These are phyloP conservation scores for Metarhizium brunneum DNA, from an alignment of 2,329 filamentous ascomycete genomes.

Conservation along the genomic window DNA sequence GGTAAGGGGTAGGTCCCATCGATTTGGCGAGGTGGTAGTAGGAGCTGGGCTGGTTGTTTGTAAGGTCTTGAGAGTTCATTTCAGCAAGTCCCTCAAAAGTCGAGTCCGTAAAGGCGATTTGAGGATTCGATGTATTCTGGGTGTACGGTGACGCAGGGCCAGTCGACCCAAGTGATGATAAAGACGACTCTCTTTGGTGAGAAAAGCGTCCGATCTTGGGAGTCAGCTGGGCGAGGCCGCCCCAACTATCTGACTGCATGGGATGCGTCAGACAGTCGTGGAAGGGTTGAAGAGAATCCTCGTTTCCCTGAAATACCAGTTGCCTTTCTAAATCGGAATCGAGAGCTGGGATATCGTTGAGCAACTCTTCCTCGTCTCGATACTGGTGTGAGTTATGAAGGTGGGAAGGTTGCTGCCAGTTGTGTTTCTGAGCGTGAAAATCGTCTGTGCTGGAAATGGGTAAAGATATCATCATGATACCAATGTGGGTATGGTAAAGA, in stretches of 20 bases:
- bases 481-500: background rate
- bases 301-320: background rate
- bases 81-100: conserved; percentile 36
- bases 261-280: conserved; percentile 12
- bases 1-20: conserved; percentile 26
- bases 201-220: conserved; percentile 29
- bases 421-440: background rate
- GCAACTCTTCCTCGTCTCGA: background rate
- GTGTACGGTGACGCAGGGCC: conserved; percentile 52
- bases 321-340: background rate
- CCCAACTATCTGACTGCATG: conserved; percentile 36
- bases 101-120: conserved; percentile 45
- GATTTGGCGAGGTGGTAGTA: conserved; percentile 40
- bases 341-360: background rate
- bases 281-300: background rate
- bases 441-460: background rate
- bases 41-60: conserved; percentile 21
- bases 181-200: conserved; percentile 52
- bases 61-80: conserved; percentile 21
- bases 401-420: background rate
- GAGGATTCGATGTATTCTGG: conserved; percentile 45
- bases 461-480: background rate
- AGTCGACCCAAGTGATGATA: conserved; percentile 51
- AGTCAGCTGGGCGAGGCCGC: conserved; percentile 26
- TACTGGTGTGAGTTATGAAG: background rate